Base-by-base conservation (phyloP, 139 green algal genomes). In the Spirogloea muscicola region DNA sequence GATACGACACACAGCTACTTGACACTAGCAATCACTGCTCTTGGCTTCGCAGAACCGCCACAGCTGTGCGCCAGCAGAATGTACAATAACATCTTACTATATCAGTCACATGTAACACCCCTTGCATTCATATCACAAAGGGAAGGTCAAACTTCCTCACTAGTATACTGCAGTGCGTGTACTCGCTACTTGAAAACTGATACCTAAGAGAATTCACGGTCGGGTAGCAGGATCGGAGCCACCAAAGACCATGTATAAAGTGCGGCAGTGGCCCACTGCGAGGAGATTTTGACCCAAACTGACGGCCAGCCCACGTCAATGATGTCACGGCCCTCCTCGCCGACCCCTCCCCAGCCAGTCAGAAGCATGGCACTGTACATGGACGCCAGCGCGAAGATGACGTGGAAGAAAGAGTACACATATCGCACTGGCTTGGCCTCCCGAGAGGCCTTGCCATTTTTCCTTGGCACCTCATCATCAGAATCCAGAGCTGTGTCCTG, bases 361-460 rank as follows among this genome's bases (percentile, higher is more conserved):
- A 99, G 91, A 25, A 97, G 88, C 94, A 97, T 98, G 18, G 90
- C 91, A 31, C 64, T 88, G 84, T 98, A 98, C 85, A 94, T 91
- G 83, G 74, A 88, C 1, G 93, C 94, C 55, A 97, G 83, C 1
- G 92, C 91, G 76, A 99, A 98, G 48, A 99, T 90, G 57, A 96
- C 55, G 85, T 99, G 94, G 86, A 99, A 99, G 85, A 97, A 96
- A 6, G 67, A 74, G 67, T 82, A 82, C 16, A 48, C 52, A 39
- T 82, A 82, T 3, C n/a, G 34, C 66, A 78, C 74, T 3, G 66
- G 65, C 27, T 73, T n/a, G 69, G 9, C 21, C 37, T 76, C 25
- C n/a, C n/a, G n/a, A 57, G 10, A 1, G 49, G 2, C 27, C 27
- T 6, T 10, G 43, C 10, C n/a, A n/a, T n/a, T n/a, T n/a, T n/a